phyloP scores from a whole-genome alignment of 805 yeast genomes.

The Wickerhamiella allomyrinae region DNA sequence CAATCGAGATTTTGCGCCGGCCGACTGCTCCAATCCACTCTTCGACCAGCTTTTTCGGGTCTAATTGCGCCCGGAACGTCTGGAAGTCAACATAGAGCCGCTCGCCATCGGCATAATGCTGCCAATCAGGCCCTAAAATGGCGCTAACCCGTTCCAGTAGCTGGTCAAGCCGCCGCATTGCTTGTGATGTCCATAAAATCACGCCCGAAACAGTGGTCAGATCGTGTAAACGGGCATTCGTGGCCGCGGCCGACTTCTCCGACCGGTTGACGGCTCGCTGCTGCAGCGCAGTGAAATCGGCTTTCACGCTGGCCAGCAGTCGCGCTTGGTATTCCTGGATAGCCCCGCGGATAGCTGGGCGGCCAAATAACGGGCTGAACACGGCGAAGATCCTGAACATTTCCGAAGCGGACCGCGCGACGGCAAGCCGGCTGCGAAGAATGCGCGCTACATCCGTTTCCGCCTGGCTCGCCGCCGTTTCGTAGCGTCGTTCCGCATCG shows the following conservation, averaged over 20 bases:
- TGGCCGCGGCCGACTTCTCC: slow-evolving; percentile 21
- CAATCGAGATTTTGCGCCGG: slow-evolving; percentile 9
- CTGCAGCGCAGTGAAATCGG: slow-evolving; percentile 34
- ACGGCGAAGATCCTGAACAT: slow-evolving; percentile 38
- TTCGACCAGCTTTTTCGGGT: slow-evolving; percentile 29
- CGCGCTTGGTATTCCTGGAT: slow-evolving; percentile 44
- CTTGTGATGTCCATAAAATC: slow-evolving; percentile 40
- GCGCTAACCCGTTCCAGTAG: slow-evolving; percentile 34
- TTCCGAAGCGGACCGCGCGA: slow-evolving; percentile 29
- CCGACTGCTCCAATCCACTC: slow-evolving; percentile 35
- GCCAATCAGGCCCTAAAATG: slow-evolving; percentile 50
- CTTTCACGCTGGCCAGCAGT: slow-evolving; percentile 34
- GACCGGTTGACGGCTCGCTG: slow-evolving; percentile 27
- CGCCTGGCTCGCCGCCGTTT: slow-evolving; percentile 29
- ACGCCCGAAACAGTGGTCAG: slow-evolving; percentile 35
- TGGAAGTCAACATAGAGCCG: slow-evolving; percentile 39
- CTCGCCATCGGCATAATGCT: slow-evolving; percentile 48
- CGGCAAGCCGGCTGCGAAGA: slow-evolving; percentile 28
- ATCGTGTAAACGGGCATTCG: slow-evolving; percentile 26
- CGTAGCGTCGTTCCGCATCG: slow-evolving; percentile 30
- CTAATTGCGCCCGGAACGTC: slow-evolving; percentile 33
- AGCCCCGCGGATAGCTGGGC: slow-evolving; percentile 44
- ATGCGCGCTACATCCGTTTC: slow-evolving; percentile 34
- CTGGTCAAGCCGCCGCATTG: slow-evolving; percentile 30
- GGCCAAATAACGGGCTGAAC: slow-evolving; percentile 34